A percentile compares a stretch with the other conserved stretches of the same genome.
These are phyloP conservation scores for Thalassiosira mediterranea DNA, from an alignment of 352 stramenopile species.

Conservation along the genomic window DNA sequence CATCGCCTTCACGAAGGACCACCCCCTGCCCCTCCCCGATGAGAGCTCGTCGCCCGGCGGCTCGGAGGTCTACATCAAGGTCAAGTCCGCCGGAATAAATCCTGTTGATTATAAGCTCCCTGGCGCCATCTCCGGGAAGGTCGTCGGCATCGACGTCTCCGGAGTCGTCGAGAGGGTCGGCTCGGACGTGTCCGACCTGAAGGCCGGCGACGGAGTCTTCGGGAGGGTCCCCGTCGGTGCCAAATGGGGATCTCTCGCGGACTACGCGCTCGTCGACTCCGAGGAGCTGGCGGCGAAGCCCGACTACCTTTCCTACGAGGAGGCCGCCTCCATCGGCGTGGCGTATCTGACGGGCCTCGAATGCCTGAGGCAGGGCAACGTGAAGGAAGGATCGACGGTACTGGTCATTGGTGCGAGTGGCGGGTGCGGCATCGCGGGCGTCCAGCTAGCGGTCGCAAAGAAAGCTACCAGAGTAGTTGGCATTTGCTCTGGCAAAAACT, in stretches of 20 bases:
- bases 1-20: constrained; percentile 35
- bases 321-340: constrained; percentile 77
- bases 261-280: constrained; percentile 69
- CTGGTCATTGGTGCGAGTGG: constrained; percentile 84
- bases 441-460: constrained; percentile 88
- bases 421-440: constrained; percentile 87
- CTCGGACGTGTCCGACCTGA: constrained; percentile 57
- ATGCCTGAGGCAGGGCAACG: constrained; percentile 48
- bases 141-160: constrained; percentile 82
- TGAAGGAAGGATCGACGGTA: constrained; percentile 54
- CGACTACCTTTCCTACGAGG: constrained; percentile 67
- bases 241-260: constrained; percentile 71
- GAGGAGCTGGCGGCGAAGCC: constrained; percentile 76
- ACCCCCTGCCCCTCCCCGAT: constrained; percentile 11
- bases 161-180: constrained; percentile 82
- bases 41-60: too few species aligned
- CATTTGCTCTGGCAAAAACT: constrained; percentile 88
- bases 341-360: constrained; percentile 82
- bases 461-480: constrained; percentile 87
- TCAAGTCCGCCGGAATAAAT: constrained; percentile 82
- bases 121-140: constrained; percentile 51
- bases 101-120: constrained; percentile 83
- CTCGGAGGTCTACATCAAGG: constrained; percentile 77
- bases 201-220: constrained; percentile 83
- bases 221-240: too few species aligned